phyloP scores from a whole-genome alignment of 2,329 filamentous ascomycete genomes.

The Calonectria crousiana region DNA sequence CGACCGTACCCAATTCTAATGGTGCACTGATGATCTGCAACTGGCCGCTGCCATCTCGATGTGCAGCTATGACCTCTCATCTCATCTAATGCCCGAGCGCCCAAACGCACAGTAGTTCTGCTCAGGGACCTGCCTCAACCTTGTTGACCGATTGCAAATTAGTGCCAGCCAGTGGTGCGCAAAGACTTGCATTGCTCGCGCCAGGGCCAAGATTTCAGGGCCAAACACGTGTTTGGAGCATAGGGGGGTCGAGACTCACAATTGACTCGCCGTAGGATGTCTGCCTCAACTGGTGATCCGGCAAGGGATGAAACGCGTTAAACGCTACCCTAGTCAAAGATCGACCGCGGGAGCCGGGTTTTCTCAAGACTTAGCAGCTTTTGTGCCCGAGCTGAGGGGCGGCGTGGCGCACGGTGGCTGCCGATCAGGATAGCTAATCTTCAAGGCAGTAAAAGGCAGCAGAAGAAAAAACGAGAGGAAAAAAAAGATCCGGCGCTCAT shows the following conservation, averaged over 20 bases:
- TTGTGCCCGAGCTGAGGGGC: not conserved
- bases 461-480: not conserved
- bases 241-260: not conserved
- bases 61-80: not conserved
- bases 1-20: not conserved
- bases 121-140: not conserved
- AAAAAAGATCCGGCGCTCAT: not conserved
- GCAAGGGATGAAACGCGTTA: not conserved
- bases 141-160: not conserved
- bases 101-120: not conserved
- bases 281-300: not conserved
- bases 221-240: not conserved
- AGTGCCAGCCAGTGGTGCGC: not conserved
- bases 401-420: not conserved
- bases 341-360: not conserved
- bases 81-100: not conserved
- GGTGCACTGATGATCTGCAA: not conserved
- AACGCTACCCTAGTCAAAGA: not conserved
- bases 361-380: not conserved
- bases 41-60: not conserved
- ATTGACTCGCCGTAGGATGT: not conserved
- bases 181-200: not conserved
- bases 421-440: not conserved
- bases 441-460: not conserved
- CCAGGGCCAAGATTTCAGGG: not conserved